Conservation (phyloP, 1,139 yeast species). For the Yamadazyma diospyri region DNA sequence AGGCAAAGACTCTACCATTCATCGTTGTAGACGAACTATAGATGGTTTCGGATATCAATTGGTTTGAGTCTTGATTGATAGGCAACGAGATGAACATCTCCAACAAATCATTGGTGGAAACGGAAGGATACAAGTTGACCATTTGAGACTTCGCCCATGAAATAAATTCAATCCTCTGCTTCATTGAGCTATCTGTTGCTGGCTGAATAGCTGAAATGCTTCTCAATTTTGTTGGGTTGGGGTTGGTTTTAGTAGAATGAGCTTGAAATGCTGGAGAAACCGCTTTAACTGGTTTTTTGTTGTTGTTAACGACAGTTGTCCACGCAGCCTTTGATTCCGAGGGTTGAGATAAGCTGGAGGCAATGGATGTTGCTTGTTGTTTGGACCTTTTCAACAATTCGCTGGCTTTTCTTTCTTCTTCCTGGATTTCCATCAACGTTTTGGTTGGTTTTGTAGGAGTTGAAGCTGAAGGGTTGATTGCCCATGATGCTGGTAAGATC, state of each 20-base stretch:
- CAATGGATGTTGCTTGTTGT: conserved; percentile 23
- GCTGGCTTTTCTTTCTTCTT: conserved; percentile 43
- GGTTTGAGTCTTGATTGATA: conserved; percentile 64
- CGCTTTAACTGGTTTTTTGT: conserved; percentile 19
- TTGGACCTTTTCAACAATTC: conserved; percentile 21
- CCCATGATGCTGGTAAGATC: conserved; percentile 59
- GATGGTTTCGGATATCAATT: conserved; percentile 88
- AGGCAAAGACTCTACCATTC: conserved; percentile 94
- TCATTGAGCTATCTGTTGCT: conserved; percentile 25
- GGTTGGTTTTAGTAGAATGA: conserved; percentile 12
- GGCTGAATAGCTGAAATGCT: conserved; percentile 40
- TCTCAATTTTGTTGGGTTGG: conserved; percentile 45
- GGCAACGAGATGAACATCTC: conserved; percentile 82
- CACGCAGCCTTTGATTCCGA: conserved; percentile 33
- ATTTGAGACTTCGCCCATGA: conserved; percentile 82
- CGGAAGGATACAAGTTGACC: conserved; percentile 69
- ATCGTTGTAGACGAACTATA: conserved; percentile 86
- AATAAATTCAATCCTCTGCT: conserved; percentile 62
- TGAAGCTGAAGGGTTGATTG: conserved; percentile 20
- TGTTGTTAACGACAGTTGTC: conserved; percentile 32
- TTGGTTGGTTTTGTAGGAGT: conserved; percentile 23
- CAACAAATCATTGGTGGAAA: conserved; percentile 70
- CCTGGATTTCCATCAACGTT: conserved; percentile 46
- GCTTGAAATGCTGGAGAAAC: conserved; percentile 7
- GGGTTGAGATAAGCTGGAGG: conserved; percentile 27